Evolutionary conservation across 129 eudicot species (phyloP), one percentile per base, ranked within the genome.

Genomic region (Chrysanthemum seticuspe): DNA sequence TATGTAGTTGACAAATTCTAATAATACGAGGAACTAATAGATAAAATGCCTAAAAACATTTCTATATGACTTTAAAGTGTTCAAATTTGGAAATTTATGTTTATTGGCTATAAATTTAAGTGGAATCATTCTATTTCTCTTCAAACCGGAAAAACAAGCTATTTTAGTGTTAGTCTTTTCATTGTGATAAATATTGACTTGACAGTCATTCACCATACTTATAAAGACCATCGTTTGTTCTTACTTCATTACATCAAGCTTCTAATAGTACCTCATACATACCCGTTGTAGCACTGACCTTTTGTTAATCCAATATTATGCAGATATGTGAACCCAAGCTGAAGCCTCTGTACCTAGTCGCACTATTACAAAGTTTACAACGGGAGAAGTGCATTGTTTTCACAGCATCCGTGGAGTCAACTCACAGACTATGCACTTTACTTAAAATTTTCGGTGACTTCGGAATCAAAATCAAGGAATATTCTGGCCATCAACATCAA

Each of bases 331-430:
- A 83, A 80, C 74, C 91, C 49, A 80, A 87, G 68, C 79, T 87
- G 75, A 92, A 92, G 80, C 95, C 98, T 27, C 70, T 92, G 31
- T 92, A 89, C 74, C 71, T 89, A 62, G 88, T 85, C 7, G 80
- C 95, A 0, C 85, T 92, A 51, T 84, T 92, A 65, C 83, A 84
- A 82, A 77, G 70, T 74, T 83, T 92, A 79, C 79, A 71, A 69
- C 92, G 86, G 67, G 95, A 92, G 80, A 89, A 89, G 68, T 83
- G 95, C 79, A 89, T 92, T 72, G 86, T 92, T 64, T 92, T 92
- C 85, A 92, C 98, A 18, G 89, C 98, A 29, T 89, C 96, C 4
- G 89, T 87, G 0, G 89, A 92, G 82, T 85, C 96, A 16, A 85
- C 96, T 57, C 92, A 89, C 77, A 82, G 91, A 57, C 83, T 92